Conservation (phyloP, 306 rosid genomes). For the Gastrolobium bilobum region DNA sequence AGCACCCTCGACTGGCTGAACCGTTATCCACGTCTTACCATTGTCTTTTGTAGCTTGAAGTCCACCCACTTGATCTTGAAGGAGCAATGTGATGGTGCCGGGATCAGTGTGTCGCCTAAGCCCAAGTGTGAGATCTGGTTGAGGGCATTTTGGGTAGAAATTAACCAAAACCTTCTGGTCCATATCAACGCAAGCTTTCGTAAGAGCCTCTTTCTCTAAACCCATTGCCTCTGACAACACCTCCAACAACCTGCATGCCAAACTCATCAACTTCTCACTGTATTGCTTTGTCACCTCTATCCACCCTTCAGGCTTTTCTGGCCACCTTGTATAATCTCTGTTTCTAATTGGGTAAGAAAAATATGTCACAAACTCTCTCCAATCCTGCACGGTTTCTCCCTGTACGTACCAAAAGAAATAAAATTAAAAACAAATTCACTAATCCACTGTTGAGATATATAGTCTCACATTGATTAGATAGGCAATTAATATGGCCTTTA, state of each 20-base stretch:
- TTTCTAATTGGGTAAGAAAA: constrained; percentile 63
- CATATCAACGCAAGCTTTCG: too few relatives aligned
- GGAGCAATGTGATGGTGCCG: constrained; percentile 76
- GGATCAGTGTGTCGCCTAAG: constrained; percentile 65
- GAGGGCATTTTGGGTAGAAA: constrained; percentile 79
- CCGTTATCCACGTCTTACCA: constrained; percentile 80
- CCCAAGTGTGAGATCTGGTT: constrained; percentile 63
- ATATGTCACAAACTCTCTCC: constrained; percentile 81
- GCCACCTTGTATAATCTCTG: constrained; percentile 74
- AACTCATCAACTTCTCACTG: constrained; percentile 69
- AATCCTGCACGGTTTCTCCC: constrained; percentile 75
- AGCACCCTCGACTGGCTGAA: constrained; percentile 75
- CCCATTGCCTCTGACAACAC: constrained; percentile 67
- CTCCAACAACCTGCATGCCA: constrained; percentile 72
- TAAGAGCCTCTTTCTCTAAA: too few relatives aligned
- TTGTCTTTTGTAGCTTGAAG: constrained; percentile 78
- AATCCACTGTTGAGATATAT: too few relatives aligned
- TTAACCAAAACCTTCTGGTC: constrained; percentile 66
- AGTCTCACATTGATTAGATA: too few relatives aligned
- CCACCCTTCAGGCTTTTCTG: constrained; percentile 80
- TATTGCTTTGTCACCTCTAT: constrained; percentile 59
- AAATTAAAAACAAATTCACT: neutral
- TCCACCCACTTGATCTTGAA: constrained; percentile 83
- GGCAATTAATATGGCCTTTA: too few relatives aligned
- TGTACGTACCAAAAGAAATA: neutral